Base-by-base conservation (phyloP, 1,284 basidiomycete species). In the Agroathelia rolfsii region DNA sequence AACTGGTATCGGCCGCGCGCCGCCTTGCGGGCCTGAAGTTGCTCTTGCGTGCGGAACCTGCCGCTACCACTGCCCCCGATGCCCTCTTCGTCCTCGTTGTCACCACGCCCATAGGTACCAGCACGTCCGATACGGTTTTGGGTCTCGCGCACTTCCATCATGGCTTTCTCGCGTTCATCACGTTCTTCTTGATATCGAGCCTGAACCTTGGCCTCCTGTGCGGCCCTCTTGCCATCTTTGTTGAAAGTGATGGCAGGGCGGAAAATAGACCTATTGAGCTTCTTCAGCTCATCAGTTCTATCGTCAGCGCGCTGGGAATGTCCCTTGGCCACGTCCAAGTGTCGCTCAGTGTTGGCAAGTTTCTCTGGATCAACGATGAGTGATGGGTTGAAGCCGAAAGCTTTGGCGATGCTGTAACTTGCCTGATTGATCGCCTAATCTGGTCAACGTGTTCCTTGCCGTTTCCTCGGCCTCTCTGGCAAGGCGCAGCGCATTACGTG, bases 391-490 rank as follows among this genome's bases (percentile, higher is more conserved):
- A 23, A 28, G 24, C 28, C 20, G 29, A 24, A 28, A 26, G 19
- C 30, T 18, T 8, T 24, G 34, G 12, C 30, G 15, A 23, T 21
- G 12, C n/a, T 29, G 38, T 17, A n/a, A 58, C 74, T 36, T 42
- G 93, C 93, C 93, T 27, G 92, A 96, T 61, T 98, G 95, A 46
- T 89, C 83, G n/a, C 86, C 93, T 11, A 99, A 72, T 51, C 77
- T 85, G 42, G 62, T 64, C 27, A 98, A 59, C 9, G 94, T 99
- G 43, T 80, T 81, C 35, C 84, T 65, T 14, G 89, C 95, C 5
- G 87, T 95, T 58, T 99, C 95, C 57, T 97, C 94, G 1, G 94
- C 90, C 57, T 98, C 90, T 10, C 85, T 70, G 14, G 93, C 94
- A 52, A 97, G 69, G 31, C 90, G 73, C 30, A 99, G 68, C 3